phyloP scores from a whole-genome alignment of 2,329 filamentous ascomycete species.

The Huntiella bhutanensis region DNA sequence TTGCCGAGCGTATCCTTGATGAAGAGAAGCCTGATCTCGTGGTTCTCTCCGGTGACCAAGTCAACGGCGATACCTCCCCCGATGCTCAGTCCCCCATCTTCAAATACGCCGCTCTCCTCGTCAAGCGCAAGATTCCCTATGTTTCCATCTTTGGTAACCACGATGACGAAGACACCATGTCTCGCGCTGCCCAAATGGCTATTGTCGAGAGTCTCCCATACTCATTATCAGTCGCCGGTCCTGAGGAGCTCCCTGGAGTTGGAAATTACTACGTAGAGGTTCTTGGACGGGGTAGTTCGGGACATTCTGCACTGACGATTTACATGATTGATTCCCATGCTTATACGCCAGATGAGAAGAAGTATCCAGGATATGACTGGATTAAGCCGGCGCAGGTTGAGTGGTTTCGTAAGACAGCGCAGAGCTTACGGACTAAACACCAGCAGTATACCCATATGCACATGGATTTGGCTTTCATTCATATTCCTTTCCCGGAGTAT shows the following conservation, averaged over 20 bases:
- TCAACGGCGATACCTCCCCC: conserved; percentile 82
- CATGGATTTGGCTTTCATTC: conserved; percentile 91
- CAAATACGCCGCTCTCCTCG: conserved; percentile 73
- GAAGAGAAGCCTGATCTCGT: conserved; percentile 89
- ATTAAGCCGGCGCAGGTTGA: conserved; percentile 83
- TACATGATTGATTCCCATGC: conserved; percentile 88
- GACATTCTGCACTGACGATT: conserved; percentile 82
- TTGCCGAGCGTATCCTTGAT: conserved; percentile 64
- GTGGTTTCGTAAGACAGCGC: conserved; percentile 74
- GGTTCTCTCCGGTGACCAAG: conserved; percentile 79
- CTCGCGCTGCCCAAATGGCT: conserved; percentile 62
- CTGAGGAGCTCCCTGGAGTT: conserved; percentile 67
- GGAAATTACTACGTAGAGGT: conserved; percentile 93
- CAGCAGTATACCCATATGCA: conserved; percentile 77
- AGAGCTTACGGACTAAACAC: conserved; percentile 56
- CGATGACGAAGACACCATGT: conserved; percentile 74
- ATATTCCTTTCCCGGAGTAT: conserved; percentile 91
- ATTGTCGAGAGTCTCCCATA: conserved; percentile 75
- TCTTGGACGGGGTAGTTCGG: conserved; percentile 55
- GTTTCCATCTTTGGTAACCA: conserved; percentile 94
- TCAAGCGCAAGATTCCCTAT: conserved; percentile 77
- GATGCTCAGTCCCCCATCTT: conserved; percentile 88
- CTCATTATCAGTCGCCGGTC: conserved; percentile 70
- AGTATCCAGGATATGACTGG: conserved; percentile 93
- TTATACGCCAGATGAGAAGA: conserved; percentile 74